Percentiles rank a stretch among this genome's conserved stretches.
These are phyloP conservation scores for Claviceps sp. DNA, from an alignment of 2,329 filamentous ascomycete species.

Conservation along the genomic window DNA sequence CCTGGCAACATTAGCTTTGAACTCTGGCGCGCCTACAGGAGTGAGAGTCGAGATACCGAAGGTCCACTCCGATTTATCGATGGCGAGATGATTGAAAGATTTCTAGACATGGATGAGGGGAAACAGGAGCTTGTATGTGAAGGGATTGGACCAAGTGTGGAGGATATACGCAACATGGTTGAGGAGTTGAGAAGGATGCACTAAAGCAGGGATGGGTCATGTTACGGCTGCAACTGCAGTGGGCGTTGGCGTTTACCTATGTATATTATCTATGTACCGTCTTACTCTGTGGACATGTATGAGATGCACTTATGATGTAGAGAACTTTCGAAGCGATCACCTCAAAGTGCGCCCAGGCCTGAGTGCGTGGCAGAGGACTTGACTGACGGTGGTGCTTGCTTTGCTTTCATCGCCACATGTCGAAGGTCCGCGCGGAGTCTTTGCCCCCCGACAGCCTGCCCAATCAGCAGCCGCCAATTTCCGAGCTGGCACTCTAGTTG, in stretches of 20 bases:
- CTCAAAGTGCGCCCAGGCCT: too few relatives aligned
- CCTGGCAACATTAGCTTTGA: conserved; percentile 66
- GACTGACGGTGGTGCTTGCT: too few relatives aligned
- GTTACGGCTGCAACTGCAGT: not conserved
- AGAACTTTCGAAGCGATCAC: too few relatives aligned
- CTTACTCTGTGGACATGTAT: not conserved
- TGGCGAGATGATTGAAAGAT: conserved; percentile 78
- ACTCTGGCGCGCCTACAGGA: conserved; percentile 71
- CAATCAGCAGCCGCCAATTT: conserved; percentile 37
- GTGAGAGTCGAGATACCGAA: conserved; percentile 55
- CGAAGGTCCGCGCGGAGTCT: too few relatives aligned
- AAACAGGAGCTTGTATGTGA: conserved; percentile 39
- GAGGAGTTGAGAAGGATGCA: conserved; percentile 52
- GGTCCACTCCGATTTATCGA: conserved; percentile 83
- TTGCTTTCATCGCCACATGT: too few relatives aligned
- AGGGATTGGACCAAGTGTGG: conserved; percentile 46
- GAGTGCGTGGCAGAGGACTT: too few relatives aligned
- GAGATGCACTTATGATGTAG: too few relatives aligned
- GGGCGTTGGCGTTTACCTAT: not conserved
- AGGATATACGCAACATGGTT: conserved; percentile 47
- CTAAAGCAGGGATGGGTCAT: conserved; percentile 15
- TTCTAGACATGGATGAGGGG: conserved; percentile 56
- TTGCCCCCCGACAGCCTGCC: conserved; percentile 9
- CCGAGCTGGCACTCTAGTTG: conserved; percentile 23
- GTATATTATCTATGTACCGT: not conserved